Conservation (phyloP, 495 filamentous ascomycete genomes). For the Aspergillus steynii region DNA sequence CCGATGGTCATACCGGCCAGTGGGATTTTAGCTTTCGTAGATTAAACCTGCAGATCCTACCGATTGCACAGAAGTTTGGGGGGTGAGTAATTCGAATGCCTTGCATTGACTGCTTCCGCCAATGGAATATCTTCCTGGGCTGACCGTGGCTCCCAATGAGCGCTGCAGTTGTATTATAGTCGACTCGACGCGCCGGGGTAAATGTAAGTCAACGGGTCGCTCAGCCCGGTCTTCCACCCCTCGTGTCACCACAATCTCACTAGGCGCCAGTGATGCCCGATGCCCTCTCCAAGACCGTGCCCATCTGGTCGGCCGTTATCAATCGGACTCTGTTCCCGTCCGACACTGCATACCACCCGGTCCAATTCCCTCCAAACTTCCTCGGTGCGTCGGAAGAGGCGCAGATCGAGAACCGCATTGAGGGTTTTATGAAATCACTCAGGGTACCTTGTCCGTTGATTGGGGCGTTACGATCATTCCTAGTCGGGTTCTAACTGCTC, state of each 20-base stretch:
- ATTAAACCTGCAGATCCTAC: conserved; percentile 78
- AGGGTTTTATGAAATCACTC: conserved; percentile 65
- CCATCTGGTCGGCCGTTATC: conserved; percentile 86
- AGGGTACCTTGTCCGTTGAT: conserved; percentile 34
- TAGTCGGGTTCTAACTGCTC: conserved; percentile 13
- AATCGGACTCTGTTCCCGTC: conserved; percentile 78
- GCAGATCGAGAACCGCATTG: conserved; percentile 72
- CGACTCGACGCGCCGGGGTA: conserved; percentile 91
- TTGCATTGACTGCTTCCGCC: neutral
- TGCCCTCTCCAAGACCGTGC: conserved; percentile 88
- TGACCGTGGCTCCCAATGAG: conserved; percentile 9
- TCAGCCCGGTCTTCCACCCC: conserved; percentile 10
- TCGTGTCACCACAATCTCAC: conserved; percentile 20
- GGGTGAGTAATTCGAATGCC: conserved; percentile 53
- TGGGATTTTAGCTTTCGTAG: conserved; percentile 86
- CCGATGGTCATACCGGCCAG: conserved; percentile 86
- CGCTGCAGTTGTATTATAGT: conserved; percentile 77
- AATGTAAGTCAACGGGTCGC: conserved; percentile 53
- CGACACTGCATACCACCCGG: conserved; percentile 41
- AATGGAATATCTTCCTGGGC: neutral
- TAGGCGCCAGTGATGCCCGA: conserved; percentile 74
- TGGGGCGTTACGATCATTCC: neutral
- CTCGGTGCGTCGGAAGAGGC: conserved; percentile 73
- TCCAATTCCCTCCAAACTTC: conserved; percentile 65
- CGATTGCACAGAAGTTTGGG: conserved; percentile 57